These are phyloP conservation scores for Paecilomyces dactylethromorphus DNA, from an alignment of 2,329 filamentous ascomycete species.

Conservation along the genomic window DNA sequence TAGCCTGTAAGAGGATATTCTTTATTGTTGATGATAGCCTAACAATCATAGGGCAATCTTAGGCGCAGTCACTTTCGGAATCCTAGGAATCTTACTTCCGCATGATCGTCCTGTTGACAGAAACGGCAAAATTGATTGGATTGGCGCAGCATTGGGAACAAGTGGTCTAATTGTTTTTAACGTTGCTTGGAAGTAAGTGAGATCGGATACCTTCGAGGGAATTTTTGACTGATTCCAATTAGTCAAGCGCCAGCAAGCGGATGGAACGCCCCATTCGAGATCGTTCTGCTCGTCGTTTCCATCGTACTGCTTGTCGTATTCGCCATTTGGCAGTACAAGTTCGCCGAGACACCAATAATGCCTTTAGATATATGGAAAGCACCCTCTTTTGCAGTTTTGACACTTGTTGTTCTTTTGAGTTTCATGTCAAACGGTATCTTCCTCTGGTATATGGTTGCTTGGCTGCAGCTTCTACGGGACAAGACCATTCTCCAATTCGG, in stretches of 20 bases:
- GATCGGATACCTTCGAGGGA: background rate
- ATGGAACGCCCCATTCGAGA: slow-evolving; percentile 39
- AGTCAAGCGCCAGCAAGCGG: slow-evolving; percentile 41
- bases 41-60: slow-evolving; percentile 14
- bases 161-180: slow-evolving; percentile 43
- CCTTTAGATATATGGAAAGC: slow-evolving; percentile 41
- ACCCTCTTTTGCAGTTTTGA: slow-evolving; percentile 38
- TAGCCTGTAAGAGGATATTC: slow-evolving; percentile 24
- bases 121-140: slow-evolving; percentile 34
- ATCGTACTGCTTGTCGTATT: slow-evolving; percentile 27
- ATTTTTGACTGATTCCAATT: background rate
- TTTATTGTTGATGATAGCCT: background rate
- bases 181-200: slow-evolving; percentile 45
- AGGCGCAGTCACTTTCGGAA: slow-evolving; percentile 13
- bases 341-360: slow-evolving; percentile 38
- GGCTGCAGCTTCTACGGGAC: slow-evolving; percentile 39
- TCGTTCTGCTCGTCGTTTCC: slow-evolving; percentile 32
- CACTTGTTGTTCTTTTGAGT: slow-evolving; percentile 39
- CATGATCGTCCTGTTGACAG: slow-evolving; percentile 25
- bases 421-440: slow-evolving; percentile 46
- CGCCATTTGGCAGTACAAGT: slow-evolving; percentile 36
- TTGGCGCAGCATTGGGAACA: slow-evolving; percentile 35
- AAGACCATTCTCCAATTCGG: slow-evolving; percentile 35
- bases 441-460: slow-evolving; percentile 44
- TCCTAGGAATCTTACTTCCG: slow-evolving; percentile 20